phyloP scores from a whole-genome alignment of 176 grass and related monocot genomes.

The Carex scoparia region DNA sequence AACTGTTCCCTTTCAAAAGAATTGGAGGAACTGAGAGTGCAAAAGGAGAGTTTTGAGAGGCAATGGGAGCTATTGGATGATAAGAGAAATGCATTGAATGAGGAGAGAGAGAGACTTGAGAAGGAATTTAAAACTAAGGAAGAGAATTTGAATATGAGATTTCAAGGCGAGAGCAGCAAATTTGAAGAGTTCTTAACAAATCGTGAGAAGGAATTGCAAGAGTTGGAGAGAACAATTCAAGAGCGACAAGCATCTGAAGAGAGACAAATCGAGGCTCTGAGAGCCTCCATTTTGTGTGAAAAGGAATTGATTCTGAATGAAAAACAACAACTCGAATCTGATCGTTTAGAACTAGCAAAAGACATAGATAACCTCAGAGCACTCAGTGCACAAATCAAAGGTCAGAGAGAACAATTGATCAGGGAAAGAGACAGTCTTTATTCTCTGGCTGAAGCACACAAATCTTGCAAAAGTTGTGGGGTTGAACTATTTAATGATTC shows the following conservation, averaged over 20 bases:
- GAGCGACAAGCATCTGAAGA: constrained; percentile 4
- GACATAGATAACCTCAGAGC: constrained; percentile 8
- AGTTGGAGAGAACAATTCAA: constrained; percentile 15
- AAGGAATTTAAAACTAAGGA: constrained; percentile 8
- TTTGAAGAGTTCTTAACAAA: constrained; percentile 4
- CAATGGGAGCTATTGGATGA: constrained; percentile 93
- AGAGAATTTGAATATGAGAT: constrained; percentile 19
- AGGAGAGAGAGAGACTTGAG: constrained; percentile 17
- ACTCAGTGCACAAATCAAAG: constrained; percentile 16
- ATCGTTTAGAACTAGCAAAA: constrained; percentile 19
- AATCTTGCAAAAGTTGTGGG: constrained; percentile 21
- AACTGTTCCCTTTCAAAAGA: constrained; percentile 56
- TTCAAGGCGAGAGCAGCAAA: constrained; percentile 14
- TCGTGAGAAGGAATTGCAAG: constrained; percentile 18
- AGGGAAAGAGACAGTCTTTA: background rate
- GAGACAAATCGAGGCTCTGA: background rate
- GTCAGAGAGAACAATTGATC: constrained; percentile 17
- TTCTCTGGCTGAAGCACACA: constrained; percentile 7
- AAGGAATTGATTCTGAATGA: constrained; percentile 6
- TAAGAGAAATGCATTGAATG: constrained; percentile 41
- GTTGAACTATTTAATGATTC: background rate
- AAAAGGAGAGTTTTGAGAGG: constrained; percentile 78
- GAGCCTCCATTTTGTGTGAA: background rate
- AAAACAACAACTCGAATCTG: constrained; percentile 16
- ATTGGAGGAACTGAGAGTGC: constrained; percentile 65